These are phyloP conservation scores for Tricholoma bakamatsutake DNA, from an alignment of 768 basidiomycete genomes.

Conservation along the genomic window DNA sequence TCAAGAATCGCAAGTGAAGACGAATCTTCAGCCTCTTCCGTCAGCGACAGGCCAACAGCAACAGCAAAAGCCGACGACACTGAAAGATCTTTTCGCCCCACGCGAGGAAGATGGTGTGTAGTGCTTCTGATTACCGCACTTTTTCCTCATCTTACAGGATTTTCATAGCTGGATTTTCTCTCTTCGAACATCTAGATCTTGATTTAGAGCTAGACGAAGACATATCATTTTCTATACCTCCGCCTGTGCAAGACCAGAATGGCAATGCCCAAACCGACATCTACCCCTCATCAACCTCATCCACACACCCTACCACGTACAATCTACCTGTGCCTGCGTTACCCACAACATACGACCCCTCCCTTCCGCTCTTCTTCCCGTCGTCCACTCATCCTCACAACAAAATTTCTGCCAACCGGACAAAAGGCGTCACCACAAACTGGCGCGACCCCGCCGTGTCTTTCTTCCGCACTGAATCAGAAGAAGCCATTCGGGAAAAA, in stretches of 20 bases:
- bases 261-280: slow-evolving; percentile 7
- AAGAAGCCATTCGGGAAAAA: slow-evolving; percentile 54
- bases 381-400: neutral
- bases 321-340: neutral
- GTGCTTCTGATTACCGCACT: neutral
- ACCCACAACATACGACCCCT: slow-evolving; percentile 30
- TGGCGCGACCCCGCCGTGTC: slow-evolving; percentile 30
- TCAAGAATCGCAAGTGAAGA: slow-evolving; percentile 6
- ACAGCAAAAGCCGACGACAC: slow-evolving; percentile 23
- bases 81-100: slow-evolving; percentile 75
- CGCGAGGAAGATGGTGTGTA: slow-evolving; percentile 59
- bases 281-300: slow-evolving; percentile 13
- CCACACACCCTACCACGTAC: slow-evolving; percentile 7
- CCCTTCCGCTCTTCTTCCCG: slow-evolving; percentile 62
- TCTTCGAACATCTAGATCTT: slow-evolving; percentile 69
- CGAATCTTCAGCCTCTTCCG: neutral
- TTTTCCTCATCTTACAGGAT: neutral
- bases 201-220: slow-evolving; percentile 69
- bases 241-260: neutral
- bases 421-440: neutral
- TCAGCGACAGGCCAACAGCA: slow-evolving; percentile 4
- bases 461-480: slow-evolving; percentile 46
- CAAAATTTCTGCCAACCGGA: neutral
- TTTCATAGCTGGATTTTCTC: slow-evolving; percentile 61
- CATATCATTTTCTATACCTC: slow-evolving; percentile 20